Percentiles rank a stretch among this genome's conserved stretches.
phyloP scores from a whole-genome alignment of 805 yeast species.

The Ogataea naganishii region DNA sequence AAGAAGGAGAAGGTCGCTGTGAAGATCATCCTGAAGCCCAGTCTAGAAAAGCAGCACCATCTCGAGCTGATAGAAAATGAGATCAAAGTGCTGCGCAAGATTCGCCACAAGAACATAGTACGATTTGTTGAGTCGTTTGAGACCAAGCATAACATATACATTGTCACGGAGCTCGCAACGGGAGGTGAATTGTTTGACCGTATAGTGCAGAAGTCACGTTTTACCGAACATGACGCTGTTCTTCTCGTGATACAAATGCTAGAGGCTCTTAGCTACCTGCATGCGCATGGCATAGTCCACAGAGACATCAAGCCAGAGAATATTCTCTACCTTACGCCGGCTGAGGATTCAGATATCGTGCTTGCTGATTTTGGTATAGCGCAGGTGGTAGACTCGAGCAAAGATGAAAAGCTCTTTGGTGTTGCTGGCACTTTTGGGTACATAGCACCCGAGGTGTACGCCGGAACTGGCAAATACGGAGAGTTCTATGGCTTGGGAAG shows the following conservation, averaged over 20 bases:
- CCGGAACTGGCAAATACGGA: slow-evolving; percentile 35
- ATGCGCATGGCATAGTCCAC: slow-evolving; percentile 61
- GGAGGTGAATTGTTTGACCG: slow-evolving; percentile 95
- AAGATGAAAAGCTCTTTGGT: slow-evolving; percentile 19
- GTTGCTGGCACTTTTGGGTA: slow-evolving; percentile 81
- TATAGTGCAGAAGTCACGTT: slow-evolving; percentile 69
- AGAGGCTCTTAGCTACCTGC: slow-evolving; percentile 68
- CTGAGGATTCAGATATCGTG: slow-evolving; percentile 64
- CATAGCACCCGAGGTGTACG: slow-evolving; percentile 91
- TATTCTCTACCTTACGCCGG: slow-evolving; percentile 59
- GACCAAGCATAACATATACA: slow-evolving; percentile 82
- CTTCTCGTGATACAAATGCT: slow-evolving; percentile 61
- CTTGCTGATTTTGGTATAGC: slow-evolving; percentile 97
- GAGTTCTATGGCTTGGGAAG: slow-evolving; percentile 25
- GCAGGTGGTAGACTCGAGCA: slow-evolving; percentile 38
- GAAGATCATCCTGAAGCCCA: slow-evolving; percentile 80
- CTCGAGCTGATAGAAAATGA: slow-evolving; percentile 69
- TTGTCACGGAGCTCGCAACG: slow-evolving; percentile 88
- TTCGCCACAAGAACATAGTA: slow-evolving; percentile 83
- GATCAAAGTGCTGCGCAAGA: slow-evolving; percentile 53
- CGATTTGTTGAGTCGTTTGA: slow-evolving; percentile 90
- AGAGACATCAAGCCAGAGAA: too few species aligned
- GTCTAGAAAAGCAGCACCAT: slow-evolving; percentile 66
- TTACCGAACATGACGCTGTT: slow-evolving; percentile 85
- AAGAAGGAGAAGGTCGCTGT: slow-evolving; percentile 73